These are phyloP conservation scores for Dissoconium aciculare DNA, from an alignment of 2,329 filamentous ascomycete genomes.

Conservation along the genomic window DNA sequence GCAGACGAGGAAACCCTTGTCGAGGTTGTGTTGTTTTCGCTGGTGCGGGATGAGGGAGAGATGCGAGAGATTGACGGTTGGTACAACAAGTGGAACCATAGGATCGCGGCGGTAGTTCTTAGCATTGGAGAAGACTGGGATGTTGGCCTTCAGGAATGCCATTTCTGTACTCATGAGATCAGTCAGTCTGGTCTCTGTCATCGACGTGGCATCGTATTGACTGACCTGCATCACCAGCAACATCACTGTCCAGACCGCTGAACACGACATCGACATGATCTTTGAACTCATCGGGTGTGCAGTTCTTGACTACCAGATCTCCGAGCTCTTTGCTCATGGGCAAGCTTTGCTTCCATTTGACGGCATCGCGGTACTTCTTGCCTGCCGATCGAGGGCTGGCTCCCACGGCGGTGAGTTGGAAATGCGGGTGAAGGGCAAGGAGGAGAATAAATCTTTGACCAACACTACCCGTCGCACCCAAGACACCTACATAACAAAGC, in stretches of 20 bases:
- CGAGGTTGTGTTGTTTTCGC: constrained; percentile 52
- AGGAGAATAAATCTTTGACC: constrained; percentile 92
- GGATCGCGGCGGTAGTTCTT: constrained; percentile 93
- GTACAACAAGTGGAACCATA: constrained; percentile 81
- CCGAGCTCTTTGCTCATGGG: constrained; percentile 64
- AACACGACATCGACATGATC: constrained; percentile 83
- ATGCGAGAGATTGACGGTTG: constrained; percentile 83
- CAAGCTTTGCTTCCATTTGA: constrained; percentile 81
- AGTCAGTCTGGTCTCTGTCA: constrained; percentile 5
- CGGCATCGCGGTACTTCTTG: constrained; percentile 89
- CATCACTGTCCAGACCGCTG: constrained; percentile 79
- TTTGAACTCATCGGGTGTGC: constrained; percentile 63
- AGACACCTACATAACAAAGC: constrained; percentile 37
- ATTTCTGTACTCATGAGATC: constrained; percentile 47
- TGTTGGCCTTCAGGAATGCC: constrained; percentile 75
- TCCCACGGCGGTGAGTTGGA: constrained; percentile 75
- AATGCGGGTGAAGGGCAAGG: constrained; percentile 72
- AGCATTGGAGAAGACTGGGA: constrained; percentile 91
- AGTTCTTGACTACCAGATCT: constrained; percentile 72
- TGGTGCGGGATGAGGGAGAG: constrained; percentile 83
- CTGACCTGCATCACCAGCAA: constrained; percentile 80
- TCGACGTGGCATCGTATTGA: background rate
- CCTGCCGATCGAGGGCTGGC: constrained; percentile 79
- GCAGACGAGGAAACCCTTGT: constrained; percentile 86
- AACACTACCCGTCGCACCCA: constrained; percentile 86